phyloP scores from a whole-genome alignment of 306 rosid species.

The Cicer judaicum region DNA sequence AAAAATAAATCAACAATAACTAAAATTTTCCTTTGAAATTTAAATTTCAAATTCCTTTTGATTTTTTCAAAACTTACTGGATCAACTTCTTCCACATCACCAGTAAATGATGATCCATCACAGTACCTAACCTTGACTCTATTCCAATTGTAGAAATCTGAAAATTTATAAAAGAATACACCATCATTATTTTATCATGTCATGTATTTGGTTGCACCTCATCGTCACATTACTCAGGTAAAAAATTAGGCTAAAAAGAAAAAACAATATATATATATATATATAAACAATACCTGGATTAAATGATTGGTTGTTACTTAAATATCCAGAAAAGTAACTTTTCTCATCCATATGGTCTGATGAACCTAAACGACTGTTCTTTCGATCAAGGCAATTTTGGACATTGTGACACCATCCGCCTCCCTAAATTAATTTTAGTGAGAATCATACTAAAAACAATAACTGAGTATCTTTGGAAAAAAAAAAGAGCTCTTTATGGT shows the following conservation, averaged over 20 bases:
- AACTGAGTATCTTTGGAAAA: neutral
- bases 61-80: conserved; percentile 58
- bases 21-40: neutral
- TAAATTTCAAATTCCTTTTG: neutral
- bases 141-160: conserved; percentile 87
- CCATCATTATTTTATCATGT: no score
- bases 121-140: conserved; percentile 82
- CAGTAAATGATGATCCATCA: conserved; percentile 90
- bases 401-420: conserved; percentile 91
- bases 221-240: no score
- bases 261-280: neutral
- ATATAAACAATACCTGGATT: conserved; percentile 67
- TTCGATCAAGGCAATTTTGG: conserved; percentile 62
- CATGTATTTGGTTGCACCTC: no score
- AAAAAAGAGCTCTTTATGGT: neutral
- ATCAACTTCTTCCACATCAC: conserved; percentile 72
- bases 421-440: conserved; percentile 58
- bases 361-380: conserved; percentile 74
- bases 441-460: conserved; percentile 9
- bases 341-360: conserved; percentile 60
- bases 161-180: neutral
- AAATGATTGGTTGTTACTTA: conserved; percentile 49
- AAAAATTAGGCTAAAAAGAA: neutral
- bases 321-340: conserved; percentile 57
- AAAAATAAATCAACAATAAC: neutral